A percentile compares a stretch with the other conserved stretches of the same genome.
Evolutionary conservation across 495 filamentous ascomycete genomes (phyloP).

Genomic region (Lophium mytilinum): DNA sequence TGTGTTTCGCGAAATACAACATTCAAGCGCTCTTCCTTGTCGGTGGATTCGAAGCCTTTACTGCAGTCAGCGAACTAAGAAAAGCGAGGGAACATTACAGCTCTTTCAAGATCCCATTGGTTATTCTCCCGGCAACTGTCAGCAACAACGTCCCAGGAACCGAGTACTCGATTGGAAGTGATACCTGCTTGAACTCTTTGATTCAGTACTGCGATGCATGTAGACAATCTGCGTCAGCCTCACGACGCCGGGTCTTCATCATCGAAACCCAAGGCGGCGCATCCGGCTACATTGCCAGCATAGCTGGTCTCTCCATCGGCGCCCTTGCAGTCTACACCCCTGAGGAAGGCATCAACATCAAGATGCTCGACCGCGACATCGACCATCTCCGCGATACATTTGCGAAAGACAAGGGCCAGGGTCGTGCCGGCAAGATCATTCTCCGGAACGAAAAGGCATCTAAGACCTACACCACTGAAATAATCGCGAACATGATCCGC

Average conservation of each 20-base stretch:
- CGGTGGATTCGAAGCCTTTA: conserved; percentile 96
- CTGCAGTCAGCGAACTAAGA: conserved; percentile 77
- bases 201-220: conserved; percentile 95
- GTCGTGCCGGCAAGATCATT: conserved; percentile 86
- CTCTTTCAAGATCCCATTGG: conserved; percentile 88
- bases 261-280: conserved; percentile 95
- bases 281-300: conserved; percentile 88
- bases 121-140: conserved; percentile 89
- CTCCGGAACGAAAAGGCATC: conserved; percentile 90
- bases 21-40: conserved; percentile 90
- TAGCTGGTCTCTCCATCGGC: conserved; percentile 80
- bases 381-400: conserved; percentile 83
- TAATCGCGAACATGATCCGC: conserved; percentile 91
- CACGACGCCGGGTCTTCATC: conserved; percentile 87
- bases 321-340: conserved; percentile 96
- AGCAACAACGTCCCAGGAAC: conserved; percentile 98
- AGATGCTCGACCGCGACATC: conserved; percentile 88
- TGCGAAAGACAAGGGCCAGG: conserved; percentile 76
- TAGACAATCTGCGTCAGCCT: conserved; percentile 90
- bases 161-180: conserved; percentile 92
- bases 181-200: conserved; percentile 96
- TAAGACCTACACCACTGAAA: conserved; percentile 79
- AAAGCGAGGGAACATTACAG: conserved; percentile 68
- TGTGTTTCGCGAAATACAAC: conserved; percentile 73
- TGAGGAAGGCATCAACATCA: conserved; percentile 89